phyloP scores from a whole-genome alignment of 768 basidiomycete species.

The Auricularia heimuer region DNA sequence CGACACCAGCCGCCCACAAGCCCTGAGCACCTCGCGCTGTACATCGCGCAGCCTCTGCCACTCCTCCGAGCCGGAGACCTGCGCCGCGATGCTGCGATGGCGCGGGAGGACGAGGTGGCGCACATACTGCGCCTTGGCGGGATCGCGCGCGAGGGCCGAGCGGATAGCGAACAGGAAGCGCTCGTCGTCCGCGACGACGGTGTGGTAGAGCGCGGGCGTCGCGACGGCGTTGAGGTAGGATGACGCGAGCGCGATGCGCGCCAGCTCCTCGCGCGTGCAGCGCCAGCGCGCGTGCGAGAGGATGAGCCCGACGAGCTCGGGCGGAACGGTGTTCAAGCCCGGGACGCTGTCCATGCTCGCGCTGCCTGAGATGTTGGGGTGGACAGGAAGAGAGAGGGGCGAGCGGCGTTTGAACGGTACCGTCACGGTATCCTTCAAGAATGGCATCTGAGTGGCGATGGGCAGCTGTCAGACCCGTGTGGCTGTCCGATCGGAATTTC shows the following conservation, averaged over 20 bases:
- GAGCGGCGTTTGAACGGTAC: too few relatives aligned
- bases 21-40: background rate
- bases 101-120: background rate
- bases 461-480: too few relatives aligned
- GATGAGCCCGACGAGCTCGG: background rate
- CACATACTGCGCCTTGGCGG: background rate
- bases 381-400: too few relatives aligned
- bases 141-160: background rate
- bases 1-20: background rate
- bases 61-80: background rate
- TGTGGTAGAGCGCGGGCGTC: background rate
- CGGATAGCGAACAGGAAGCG: background rate
- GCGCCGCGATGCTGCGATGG: background rate
- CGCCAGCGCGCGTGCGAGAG: background rate
- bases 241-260: background rate
- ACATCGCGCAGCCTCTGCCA: background rate
- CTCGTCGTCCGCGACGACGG: background rate
- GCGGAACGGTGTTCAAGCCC: background rate
- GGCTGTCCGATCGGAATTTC: too few relatives aligned
- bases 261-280: background rate
- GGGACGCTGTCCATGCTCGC: too few relatives aligned
- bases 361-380: too few relatives aligned
- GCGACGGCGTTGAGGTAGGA: background rate
- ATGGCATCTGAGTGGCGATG: too few relatives aligned
- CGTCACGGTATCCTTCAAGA: too few relatives aligned